Evolutionary conservation across 2,329 filamentous ascomycete genomes (phyloP), one percentile per base, ranked within the genome.

Genomic region (Cytospora mali): DNA sequence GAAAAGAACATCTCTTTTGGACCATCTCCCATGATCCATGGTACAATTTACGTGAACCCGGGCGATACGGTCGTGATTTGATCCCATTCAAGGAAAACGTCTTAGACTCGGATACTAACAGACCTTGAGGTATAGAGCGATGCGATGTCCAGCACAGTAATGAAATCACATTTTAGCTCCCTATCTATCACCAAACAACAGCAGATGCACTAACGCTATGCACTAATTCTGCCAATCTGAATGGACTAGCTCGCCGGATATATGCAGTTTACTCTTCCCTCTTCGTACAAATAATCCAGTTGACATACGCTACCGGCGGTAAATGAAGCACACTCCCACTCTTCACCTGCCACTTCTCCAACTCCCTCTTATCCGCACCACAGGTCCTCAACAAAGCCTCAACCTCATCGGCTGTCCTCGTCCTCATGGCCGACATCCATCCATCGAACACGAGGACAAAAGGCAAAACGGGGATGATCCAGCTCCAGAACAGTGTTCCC

Each of bases 391-490:
- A 73, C 67, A 93, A 72, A 0, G 71, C 71, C 71, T 87, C 77
- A 6, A 91, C 82, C 74, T 93, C 90, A 16, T 82, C 80, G 0
- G 87, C 80, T 4, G 84, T 90, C 61, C 90, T 81, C 7, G 88
- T 90, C 50, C 90, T 78, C 67, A 92, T 71, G 46, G 84, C 84
- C 11, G 87, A 91, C 54, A 92, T 80, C 62, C 85, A 77, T 2
- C 90, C 90, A 73, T 93, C 90, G 69, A 89, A 88, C 0, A 86
- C 80, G 21, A 91, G 75, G 10, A 90, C 84, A 64, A 89, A 83
- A 0, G 90, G 89, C 18, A 92, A 74, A 14, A 92, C 75, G 0
- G 89, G 90, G 9, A 91, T 70, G 2, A 86, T 65, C 69, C 88
- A 92, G 6, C 87, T 87, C 70, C 88, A 90, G 68, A 91, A 76